Evolutionary conservation across 2,329 filamentous ascomycete genomes (phyloP).

Genomic region (Aspergillus pseudoviridinutans): DNA sequence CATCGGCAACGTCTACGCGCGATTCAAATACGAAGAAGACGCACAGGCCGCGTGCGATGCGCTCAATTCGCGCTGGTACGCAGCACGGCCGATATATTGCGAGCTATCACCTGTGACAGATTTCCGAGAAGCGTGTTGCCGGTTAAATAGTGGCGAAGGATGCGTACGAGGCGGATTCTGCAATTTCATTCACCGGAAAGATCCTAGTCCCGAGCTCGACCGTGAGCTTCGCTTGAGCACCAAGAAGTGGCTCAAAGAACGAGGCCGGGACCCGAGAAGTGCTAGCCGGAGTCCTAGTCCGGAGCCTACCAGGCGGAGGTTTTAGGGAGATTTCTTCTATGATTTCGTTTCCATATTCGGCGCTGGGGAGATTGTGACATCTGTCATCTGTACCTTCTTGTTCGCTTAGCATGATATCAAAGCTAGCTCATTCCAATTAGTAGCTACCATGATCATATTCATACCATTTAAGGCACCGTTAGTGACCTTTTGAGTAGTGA

Average conservation of each 20-base stretch:
- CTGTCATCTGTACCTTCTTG: slow-evolving; percentile 14
- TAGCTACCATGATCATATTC: slow-evolving; percentile 1
- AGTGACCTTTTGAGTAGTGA: neutral
- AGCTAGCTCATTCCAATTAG: slow-evolving; percentile 14
- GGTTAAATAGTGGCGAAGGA: slow-evolving; percentile 89
- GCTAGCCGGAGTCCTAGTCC: slow-evolving; percentile 79
- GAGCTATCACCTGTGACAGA: slow-evolving; percentile 95
- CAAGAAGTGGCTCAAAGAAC: slow-evolving; percentile 90
- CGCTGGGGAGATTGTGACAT: slow-evolving; percentile 17
- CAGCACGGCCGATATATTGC: slow-evolving; percentile 94
- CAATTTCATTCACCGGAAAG: slow-evolving; percentile 99
- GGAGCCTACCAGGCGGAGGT: slow-evolving; percentile 72
- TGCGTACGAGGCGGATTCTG: slow-evolving; percentile 96
- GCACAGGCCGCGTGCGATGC: slow-evolving; percentile 91
- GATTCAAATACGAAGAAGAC: slow-evolving; percentile 99
- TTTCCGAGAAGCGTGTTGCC: slow-evolving; percentile 95
- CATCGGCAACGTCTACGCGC: slow-evolving; percentile 98
- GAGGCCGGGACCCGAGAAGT: slow-evolving; percentile 80
- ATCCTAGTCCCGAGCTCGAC: slow-evolving; percentile 84
- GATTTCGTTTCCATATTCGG: slow-evolving; percentile 14
- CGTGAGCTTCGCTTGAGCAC: slow-evolving; percentile 80
- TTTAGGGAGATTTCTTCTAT: slow-evolving; percentile 33
- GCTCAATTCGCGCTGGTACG: slow-evolving; percentile 94
- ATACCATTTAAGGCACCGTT: neutral
- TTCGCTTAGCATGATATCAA: slow-evolving; percentile 28